Evolutionary conservation across 345 rosid genomes (phyloP), one percentile per base, ranked within the genome.

Genomic region (Mallotus nudiflorus): DNA sequence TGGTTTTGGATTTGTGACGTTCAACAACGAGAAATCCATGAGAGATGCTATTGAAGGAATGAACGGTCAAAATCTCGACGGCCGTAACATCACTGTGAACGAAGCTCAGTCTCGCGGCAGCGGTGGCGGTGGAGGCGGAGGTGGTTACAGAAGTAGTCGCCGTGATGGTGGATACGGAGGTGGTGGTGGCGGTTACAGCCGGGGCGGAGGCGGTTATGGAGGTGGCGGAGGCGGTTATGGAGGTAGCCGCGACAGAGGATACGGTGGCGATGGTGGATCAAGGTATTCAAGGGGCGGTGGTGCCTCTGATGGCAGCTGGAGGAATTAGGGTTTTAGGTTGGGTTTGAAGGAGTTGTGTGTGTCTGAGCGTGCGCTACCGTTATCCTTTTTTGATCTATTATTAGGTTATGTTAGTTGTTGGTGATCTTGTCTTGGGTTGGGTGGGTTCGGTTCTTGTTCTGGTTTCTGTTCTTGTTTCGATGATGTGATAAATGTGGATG

Each of bases 1-100:
- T 5, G 96, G 97, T 1, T 91, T 89, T 20, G 96, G 96, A 8
- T 93, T 93, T 53, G 93, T 93, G 20, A 91, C 98, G 5, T 93
- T 89, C 82, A 75, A 65, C 29, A 90, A 84, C 52, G 93, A 91
- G 81, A 85, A 91, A 77, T 37, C 97, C 18, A 81, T 91, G 97
- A 81, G 85, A 73, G 86, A 86, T n/a, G 98, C 98, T 1, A 93
- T 93, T 4, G 93, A 90, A 31, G 92, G 91, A 6, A 93, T 93
- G 98, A 88, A 91, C 54, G 96, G 97, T 0, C 96, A 86, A 77
- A 75, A 84, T 49, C 97, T 93, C 0, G 97, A 93, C 60, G 97
- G 93, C 12, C 85, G 97, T 62, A 87, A 80, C 62, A 87, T 93
- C 20, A 93, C 93, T 0, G 93, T 93, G 10, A 91, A 89, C 75